These are phyloP conservation scores for Heliamphora exappendiculata DNA, from an alignment of 148 eudicot genomes.

Conservation along the genomic window DNA sequence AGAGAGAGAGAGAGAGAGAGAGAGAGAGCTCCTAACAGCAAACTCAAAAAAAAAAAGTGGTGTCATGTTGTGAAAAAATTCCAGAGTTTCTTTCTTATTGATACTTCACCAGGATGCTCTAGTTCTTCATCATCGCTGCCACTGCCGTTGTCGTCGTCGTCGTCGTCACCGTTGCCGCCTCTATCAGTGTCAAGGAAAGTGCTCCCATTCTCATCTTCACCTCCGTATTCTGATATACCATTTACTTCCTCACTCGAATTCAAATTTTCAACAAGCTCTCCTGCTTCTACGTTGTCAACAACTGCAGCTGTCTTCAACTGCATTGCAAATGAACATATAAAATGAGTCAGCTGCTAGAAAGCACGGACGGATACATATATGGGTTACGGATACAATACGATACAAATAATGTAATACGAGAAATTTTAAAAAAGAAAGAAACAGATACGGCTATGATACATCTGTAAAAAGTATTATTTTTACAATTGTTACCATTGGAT, in stretches of 20 bases:
- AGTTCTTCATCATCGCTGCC: conserved; percentile 18
- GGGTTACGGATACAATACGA: no score
- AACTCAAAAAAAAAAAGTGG: neutral
- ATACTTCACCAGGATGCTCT: conserved; percentile 53
- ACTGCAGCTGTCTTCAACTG: conserved; percentile 32
- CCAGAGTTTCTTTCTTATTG: conserved; percentile 58
- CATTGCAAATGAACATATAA: neutral
- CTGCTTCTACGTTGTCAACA: conserved; percentile 29
- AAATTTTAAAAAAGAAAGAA: no score
- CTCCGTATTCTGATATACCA: conserved; percentile 30
- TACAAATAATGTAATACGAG: no score
- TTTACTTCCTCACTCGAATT: conserved; percentile 41
- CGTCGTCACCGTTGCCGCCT: conserved; percentile 14
- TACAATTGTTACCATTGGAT: no score
- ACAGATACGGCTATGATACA: no score
- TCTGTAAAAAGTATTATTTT: no score
- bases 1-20: neutral
- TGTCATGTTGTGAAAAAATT: conserved; percentile 61
- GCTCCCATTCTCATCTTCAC: conserved; percentile 36
- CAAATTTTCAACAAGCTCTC: conserved; percentile 25
- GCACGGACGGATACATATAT: no score
- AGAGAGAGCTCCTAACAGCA: neutral
- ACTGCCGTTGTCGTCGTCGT: conserved; percentile 18
- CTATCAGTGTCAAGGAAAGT: conserved; percentile 27
- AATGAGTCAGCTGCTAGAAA: neutral